phyloP scores from a whole-genome alignment of 2,329 filamentous ascomycete species.

The Diaporthe humulicola region DNA sequence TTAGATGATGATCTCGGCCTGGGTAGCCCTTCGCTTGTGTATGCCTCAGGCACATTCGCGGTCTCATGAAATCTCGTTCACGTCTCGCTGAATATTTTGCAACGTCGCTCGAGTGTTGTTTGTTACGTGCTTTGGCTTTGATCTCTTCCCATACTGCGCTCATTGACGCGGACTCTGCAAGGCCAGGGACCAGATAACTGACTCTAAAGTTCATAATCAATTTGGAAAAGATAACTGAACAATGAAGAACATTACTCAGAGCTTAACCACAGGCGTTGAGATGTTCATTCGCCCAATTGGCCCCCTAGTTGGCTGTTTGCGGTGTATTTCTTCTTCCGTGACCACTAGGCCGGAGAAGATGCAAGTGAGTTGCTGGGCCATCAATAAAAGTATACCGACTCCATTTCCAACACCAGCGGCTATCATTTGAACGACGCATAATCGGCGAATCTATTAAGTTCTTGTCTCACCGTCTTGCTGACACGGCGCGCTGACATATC shows the following conservation, averaged over 20 bases:
- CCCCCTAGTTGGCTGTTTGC: too few species aligned
- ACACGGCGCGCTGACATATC: too few species aligned
- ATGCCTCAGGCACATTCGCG: background rate
- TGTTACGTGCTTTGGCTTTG: background rate
- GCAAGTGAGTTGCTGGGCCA: too few species aligned
- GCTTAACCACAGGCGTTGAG: background rate
- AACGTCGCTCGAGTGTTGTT: background rate
- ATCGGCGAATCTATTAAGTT: too few species aligned
- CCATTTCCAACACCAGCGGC: too few species aligned
- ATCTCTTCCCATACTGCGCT: background rate
- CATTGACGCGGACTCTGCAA: too few species aligned
- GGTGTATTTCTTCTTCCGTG: too few species aligned
- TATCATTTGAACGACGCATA: too few species aligned
- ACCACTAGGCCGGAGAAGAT: too few species aligned
- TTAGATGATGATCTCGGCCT: background rate
- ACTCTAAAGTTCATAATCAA: background rate
- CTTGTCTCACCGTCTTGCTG: too few species aligned
- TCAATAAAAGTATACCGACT: too few species aligned
- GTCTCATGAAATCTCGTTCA: too few species aligned
- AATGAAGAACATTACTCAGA: background rate
- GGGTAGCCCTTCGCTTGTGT: background rate
- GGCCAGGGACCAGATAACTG: background rate
- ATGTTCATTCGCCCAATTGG: background rate
- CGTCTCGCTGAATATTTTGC: background rate
- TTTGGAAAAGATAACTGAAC: background rate